These are phyloP conservation scores for Andrographis paniculata DNA, from an alignment of 305 asterid genomes.

Conservation along the genomic window DNA sequence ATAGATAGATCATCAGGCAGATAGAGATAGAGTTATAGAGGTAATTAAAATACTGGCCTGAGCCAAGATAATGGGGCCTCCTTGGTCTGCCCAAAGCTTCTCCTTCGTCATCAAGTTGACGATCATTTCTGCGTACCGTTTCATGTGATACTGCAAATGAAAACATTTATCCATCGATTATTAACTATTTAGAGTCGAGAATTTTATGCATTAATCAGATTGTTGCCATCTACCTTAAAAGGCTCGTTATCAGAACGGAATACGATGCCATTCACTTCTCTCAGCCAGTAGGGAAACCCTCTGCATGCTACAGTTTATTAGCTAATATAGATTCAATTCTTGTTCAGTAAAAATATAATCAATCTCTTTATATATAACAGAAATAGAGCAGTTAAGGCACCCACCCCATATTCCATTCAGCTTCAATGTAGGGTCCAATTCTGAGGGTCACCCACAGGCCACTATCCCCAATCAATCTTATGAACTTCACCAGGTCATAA, in stretches of 20 bases:
- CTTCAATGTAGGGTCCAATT: conserved; percentile 81
- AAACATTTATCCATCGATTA: no score
- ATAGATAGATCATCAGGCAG: no score
- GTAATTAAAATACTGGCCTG: no score
- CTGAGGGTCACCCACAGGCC: conserved; percentile 82
- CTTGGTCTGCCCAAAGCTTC: conserved; percentile 70
- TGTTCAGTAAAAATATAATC: background rate
- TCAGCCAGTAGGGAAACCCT: conserved; percentile 90
- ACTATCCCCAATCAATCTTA: conserved; percentile 42
- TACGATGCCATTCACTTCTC: conserved; percentile 54
- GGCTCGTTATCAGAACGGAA: conserved; percentile 80
- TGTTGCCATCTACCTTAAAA: conserved; percentile 31
- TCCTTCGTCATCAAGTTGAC: conserved; percentile 47
- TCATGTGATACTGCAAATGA: conserved; percentile 69
- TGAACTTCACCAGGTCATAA: conserved; percentile 55
- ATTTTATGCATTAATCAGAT: background rate
- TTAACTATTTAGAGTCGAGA: background rate
- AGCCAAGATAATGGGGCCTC: conserved; percentile 90
- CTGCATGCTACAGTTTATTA: conserved; percentile 21
- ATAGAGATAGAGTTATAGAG: no score
- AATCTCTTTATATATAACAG: background rate
- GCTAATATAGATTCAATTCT: background rate
- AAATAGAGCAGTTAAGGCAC: background rate
- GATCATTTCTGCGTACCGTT: conserved; percentile 43
- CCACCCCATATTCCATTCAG: conserved; percentile 91